Percentiles rank a stretch among this genome's conserved stretches.
Evolutionary conservation across 2,329 filamentous ascomycete species (phyloP).

Genomic region (Epichloe typhina): DNA sequence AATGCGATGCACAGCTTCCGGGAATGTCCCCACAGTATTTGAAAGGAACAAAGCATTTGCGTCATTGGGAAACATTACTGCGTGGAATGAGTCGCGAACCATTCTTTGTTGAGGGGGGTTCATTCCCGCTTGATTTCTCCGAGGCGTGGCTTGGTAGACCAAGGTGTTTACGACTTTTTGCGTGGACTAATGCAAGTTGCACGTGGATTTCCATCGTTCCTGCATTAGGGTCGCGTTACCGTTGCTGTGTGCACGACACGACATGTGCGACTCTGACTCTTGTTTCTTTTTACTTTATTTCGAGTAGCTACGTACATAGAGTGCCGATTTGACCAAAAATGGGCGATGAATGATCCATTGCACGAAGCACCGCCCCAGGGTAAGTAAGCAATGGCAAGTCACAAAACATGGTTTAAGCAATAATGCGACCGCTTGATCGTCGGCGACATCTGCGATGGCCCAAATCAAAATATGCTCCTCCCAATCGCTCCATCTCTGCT

Average conservation of each 20-base stretch:
- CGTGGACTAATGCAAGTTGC: not conserved
- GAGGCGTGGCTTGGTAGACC: not conserved
- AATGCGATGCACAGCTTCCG: too few species aligned
- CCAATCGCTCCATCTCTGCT: not conserved
- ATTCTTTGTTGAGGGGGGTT: not conserved
- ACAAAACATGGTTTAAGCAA: not conserved
- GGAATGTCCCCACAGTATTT: too few species aligned
- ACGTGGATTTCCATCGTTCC: not conserved
- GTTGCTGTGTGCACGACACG: too few species aligned
- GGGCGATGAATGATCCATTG: not conserved
- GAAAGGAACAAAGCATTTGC: not conserved
- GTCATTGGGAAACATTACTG: not conserved
- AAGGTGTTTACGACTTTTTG: too few species aligned
- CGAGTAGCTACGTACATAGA: too few species aligned
- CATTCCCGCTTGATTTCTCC: not conserved
- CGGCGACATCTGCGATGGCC: not conserved
- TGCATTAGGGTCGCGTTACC: not conserved
- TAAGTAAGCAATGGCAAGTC: too few species aligned
- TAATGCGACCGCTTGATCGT: not conserved
- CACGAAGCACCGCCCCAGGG: not conserved
- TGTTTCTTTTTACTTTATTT: not conserved
- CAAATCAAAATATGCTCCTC: too few species aligned
- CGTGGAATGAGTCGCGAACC: constrained; percentile 1
- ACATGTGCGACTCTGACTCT: not conserved
- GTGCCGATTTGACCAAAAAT: too few species aligned